Evolutionary conservation across 1,284 basidiomycete genomes (phyloP).

Genomic region (Ustilago cynodontis): DNA sequence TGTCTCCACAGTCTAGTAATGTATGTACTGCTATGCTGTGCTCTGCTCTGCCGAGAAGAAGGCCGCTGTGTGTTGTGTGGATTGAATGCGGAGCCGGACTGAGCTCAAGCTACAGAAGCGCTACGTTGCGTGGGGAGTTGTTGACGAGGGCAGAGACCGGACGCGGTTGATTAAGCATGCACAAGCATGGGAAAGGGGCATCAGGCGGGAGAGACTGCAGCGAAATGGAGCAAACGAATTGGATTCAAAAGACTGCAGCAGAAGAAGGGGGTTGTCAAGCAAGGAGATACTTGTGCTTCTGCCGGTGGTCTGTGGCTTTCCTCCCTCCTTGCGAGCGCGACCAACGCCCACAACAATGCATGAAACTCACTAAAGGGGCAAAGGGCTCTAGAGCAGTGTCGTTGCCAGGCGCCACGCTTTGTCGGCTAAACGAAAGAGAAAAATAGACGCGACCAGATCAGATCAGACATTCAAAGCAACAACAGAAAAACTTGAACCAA

Average conservation of each 20-base stretch:
- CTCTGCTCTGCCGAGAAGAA: no score
- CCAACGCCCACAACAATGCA: not conserved
- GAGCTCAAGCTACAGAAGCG: not conserved
- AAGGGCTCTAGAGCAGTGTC: not conserved
- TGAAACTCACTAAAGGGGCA: not conserved
- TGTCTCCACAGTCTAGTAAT: slow-evolving; percentile 2
- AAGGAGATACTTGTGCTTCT: no score
- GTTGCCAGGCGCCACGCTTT: not conserved
- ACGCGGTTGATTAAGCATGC: not conserved
- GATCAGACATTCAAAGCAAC: not conserved
- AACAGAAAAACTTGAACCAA: not conserved
- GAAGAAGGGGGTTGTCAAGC: not conserved
- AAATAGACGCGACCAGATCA: not conserved
- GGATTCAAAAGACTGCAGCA: not conserved
- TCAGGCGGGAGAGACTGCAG: not conserved
- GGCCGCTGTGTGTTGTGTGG: not conserved
- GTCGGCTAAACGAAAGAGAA: slow-evolving; percentile 3
- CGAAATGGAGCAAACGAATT: no score
- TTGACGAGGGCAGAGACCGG: not conserved
- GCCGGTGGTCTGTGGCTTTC: no score
- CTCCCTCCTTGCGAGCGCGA: no score
- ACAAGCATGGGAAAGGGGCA: not conserved
- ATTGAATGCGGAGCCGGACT: slow-evolving; percentile 1
- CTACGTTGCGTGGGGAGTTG: no score
- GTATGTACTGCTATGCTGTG: not conserved